Conservation (phyloP, 129 eudicot species). For the Ambrosia trifida region DNA sequence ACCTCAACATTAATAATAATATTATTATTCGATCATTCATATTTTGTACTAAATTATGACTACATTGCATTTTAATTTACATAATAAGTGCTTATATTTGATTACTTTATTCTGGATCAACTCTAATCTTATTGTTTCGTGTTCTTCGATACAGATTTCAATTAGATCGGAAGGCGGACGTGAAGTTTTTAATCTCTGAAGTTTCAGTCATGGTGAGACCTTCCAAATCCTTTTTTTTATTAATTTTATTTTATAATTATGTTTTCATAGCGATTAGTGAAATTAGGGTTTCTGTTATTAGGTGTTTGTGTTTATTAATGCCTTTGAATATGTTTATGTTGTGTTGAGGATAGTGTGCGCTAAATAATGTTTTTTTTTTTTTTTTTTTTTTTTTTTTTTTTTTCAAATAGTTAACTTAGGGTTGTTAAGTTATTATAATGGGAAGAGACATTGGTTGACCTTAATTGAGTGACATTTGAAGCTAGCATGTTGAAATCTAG, state of each 20-base stretch:
- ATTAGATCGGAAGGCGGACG: conserved; percentile 34
- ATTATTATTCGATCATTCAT: not conserved
- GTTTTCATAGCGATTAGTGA: not conserved
- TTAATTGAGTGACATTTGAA: not conserved
- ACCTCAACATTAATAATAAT: not conserved
- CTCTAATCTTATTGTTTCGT: not conserved
- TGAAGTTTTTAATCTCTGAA: conserved; percentile 12
- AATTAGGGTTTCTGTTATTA: conserved; percentile 21
- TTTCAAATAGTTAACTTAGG: too few relatives aligned
- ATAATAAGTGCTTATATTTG: not conserved
- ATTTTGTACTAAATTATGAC: not conserved
- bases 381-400: too few relatives aligned
- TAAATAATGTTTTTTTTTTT: too few relatives aligned
- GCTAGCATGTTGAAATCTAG: not conserved
- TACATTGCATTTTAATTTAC: not conserved
- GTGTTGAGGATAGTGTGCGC: not conserved
- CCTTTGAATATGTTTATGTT: not conserved
- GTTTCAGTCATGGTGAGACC: conserved; percentile 30
- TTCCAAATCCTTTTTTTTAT: not conserved
- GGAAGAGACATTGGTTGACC: not conserved
- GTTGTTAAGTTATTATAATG: not conserved
- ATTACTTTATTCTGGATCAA: conserved; percentile 5
- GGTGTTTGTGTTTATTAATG: not conserved
- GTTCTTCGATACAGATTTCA: conserved; percentile 6
- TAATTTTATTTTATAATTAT: not conserved